These are phyloP conservation scores for grape (Vitis vinifera) DNA, from an alignment of 164 flowering plant species.

Conservation along the genomic window DNA sequence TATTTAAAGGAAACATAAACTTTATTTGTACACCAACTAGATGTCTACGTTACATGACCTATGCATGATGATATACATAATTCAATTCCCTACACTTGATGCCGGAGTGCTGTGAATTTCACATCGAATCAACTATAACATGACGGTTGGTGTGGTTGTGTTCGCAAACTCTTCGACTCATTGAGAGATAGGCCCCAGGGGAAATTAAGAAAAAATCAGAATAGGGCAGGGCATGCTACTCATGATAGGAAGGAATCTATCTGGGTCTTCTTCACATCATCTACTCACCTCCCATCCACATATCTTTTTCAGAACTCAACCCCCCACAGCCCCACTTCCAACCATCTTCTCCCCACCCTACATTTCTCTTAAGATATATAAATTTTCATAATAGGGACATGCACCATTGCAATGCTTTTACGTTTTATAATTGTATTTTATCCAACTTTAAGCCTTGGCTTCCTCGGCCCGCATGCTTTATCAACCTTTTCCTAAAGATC, in stretches of 20 bases:
- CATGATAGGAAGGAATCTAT: background rate
- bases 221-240: no score
- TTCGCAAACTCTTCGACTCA: no score
- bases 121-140: no score
- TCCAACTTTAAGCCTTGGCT: background rate
- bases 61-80: no score
- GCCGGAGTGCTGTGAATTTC: background rate
- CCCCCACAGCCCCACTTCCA: background rate
- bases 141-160: no score
- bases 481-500: background rate
- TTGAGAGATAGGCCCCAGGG: no score
- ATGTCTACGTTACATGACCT: no score
- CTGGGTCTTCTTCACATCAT: background rate
- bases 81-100: background rate
- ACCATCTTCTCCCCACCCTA: conserved; percentile 7
- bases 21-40: no score
- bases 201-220: no score
- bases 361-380: conserved; percentile 5
- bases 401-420: background rate
- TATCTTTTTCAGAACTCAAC: background rate
- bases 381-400: background rate
- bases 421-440: no score
- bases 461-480: conserved; percentile 10
- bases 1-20: no score
- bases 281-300: background rate